Percentiles rank a stretch among this genome's conserved stretches.
Conservation (phyloP, 169 alveolate genomes). For the Plasmodium sp. region DNA sequence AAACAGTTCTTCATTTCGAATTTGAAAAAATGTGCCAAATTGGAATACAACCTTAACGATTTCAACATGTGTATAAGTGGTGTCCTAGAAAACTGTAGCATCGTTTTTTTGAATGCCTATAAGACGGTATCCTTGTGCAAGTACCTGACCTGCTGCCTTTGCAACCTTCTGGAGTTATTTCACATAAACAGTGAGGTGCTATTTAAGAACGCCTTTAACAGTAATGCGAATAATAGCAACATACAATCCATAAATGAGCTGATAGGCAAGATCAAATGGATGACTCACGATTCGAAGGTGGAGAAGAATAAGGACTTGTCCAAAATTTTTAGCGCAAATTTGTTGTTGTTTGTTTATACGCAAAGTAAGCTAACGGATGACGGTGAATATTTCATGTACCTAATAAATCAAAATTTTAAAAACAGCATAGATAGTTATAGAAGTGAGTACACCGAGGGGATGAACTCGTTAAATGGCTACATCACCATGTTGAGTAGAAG, state of each 20-base stretch:
- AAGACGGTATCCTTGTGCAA: conserved; percentile 36
- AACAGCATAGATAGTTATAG: conserved; percentile 24
- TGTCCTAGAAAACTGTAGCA: conserved; percentile 41
- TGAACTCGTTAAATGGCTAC: conserved; percentile 6
- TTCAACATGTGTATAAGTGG: conserved; percentile 12
- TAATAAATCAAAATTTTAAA: conserved; percentile 64
- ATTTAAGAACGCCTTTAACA: conserved; percentile 61
- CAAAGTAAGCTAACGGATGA: conserved; percentile 73
- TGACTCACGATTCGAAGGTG: conserved; percentile 71
- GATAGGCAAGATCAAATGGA: conserved; percentile 58
- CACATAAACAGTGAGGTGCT: conserved; percentile 41
- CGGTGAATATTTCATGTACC: conserved; percentile 34
- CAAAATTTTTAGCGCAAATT: conserved; percentile 18
- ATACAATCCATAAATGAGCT: conserved; percentile 38
- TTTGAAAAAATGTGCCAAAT: conserved; percentile 46
- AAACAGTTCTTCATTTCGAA: conserved; percentile 20
- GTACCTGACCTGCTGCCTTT: conserved; percentile 59
- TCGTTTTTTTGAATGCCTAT: conserved; percentile 32
- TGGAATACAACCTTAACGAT: conserved; percentile 52
- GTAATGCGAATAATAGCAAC: conserved; percentile 61
- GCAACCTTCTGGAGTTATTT: conserved; percentile 48
- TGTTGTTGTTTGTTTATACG: conserved; percentile 31
- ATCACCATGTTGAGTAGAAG: conserved; percentile 31
- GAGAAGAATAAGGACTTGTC: conserved; percentile 48
- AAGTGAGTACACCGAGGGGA: conserved; percentile 13